Conservation (phyloP, 495 filamentous ascomycete genomes). For the Beverwykella pulmonaria region DNA sequence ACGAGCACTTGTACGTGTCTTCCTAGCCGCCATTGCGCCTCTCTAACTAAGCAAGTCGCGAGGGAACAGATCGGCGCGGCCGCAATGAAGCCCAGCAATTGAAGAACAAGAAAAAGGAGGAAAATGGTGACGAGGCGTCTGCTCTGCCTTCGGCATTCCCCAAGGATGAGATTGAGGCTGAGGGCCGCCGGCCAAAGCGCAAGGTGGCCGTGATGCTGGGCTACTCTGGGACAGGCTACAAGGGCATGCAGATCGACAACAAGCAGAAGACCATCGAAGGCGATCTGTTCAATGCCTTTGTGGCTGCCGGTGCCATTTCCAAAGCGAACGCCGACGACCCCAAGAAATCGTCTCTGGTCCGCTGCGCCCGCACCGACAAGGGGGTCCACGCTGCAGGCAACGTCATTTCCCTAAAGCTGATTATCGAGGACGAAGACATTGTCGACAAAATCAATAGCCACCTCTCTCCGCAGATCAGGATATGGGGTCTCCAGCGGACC, state of each 20-base stretch:
- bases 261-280: conserved; percentile 90
- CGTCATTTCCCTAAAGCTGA: conserved; percentile 91
- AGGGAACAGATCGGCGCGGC: conserved; percentile 64
- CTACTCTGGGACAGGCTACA: conserved; percentile 96
- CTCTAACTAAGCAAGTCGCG: conserved; percentile 67
- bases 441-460: conserved; percentile 87
- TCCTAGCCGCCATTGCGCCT: conserved; percentile 3
- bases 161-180: conserved; percentile 78
- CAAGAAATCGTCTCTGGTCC: conserved; percentile 90
- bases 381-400: conserved; percentile 98
- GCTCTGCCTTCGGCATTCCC: conserved; percentile 63
- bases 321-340: conserved; percentile 96
- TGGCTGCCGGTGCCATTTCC: conserved; percentile 87
- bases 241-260: conserved; percentile 78
- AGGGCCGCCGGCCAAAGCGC: conserved; percentile 84
- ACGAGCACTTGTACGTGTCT: conserved; percentile 62
- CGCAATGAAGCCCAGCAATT: conserved; percentile 59
- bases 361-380: conserved; percentile 95
- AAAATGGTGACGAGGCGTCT: conserved; percentile 40
- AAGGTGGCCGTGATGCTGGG: conserved; percentile 95
- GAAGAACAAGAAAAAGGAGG: conserved; percentile 61
- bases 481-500: conserved; percentile 89
- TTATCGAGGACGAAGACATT: conserved; percentile 85
- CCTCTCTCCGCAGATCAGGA: conserved; percentile 81
- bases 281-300: conserved; percentile 90